Evolutionary conservation across 805 yeast species (phyloP).

Genomic region (Candida namnaoensis): DNA sequence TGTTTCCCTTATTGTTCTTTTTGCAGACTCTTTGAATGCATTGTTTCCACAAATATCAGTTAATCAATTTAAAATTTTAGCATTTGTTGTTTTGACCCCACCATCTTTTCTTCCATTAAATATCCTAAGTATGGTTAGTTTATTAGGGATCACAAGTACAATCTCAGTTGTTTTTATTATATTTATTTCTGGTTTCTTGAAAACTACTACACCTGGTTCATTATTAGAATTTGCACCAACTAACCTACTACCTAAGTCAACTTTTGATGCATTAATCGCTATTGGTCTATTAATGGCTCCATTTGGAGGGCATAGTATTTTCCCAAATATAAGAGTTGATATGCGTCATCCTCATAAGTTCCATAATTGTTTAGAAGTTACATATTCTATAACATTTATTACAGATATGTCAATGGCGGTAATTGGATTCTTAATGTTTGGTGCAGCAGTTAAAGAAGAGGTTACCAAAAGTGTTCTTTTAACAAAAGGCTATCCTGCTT

Average conservation of each 20-base stretch:
- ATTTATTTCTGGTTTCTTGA: slow-evolving; percentile 54
- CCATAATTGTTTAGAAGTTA: slow-evolving; percentile 39
- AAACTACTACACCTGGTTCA: slow-evolving; percentile 65
- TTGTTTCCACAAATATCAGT: slow-evolving; percentile 45
- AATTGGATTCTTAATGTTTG: slow-evolving; percentile 76
- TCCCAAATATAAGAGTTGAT: slow-evolving; percentile 64
- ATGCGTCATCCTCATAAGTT: slow-evolving; percentile 61
- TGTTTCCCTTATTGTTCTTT: slow-evolving; percentile 70
- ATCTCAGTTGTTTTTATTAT: slow-evolving; percentile 53
- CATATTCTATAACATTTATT: slow-evolving; percentile 51
- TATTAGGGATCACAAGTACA: slow-evolving; percentile 67
- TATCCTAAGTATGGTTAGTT: slow-evolving; percentile 56
- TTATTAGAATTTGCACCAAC: slow-evolving; percentile 56
- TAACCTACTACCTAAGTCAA: slow-evolving; percentile 51
- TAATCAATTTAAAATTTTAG: slow-evolving; percentile 53
- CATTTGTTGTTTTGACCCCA: slow-evolving; percentile 68
- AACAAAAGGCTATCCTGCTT: slow-evolving; percentile 59
- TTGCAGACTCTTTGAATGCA: slow-evolving; percentile 79
- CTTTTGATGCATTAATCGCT: slow-evolving; percentile 44
- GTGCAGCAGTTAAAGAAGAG: slow-evolving; percentile 58
- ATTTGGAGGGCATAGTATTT: slow-evolving; percentile 80
- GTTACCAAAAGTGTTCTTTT: slow-evolving; percentile 66
- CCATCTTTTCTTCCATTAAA: slow-evolving; percentile 75
- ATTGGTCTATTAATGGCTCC: slow-evolving; percentile 70
- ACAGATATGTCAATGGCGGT: slow-evolving; percentile 60